These are phyloP conservation scores for Cetraspora pellucida DNA, from an alignment of 192 early-diverging fungal species.

Conservation along the genomic window DNA sequence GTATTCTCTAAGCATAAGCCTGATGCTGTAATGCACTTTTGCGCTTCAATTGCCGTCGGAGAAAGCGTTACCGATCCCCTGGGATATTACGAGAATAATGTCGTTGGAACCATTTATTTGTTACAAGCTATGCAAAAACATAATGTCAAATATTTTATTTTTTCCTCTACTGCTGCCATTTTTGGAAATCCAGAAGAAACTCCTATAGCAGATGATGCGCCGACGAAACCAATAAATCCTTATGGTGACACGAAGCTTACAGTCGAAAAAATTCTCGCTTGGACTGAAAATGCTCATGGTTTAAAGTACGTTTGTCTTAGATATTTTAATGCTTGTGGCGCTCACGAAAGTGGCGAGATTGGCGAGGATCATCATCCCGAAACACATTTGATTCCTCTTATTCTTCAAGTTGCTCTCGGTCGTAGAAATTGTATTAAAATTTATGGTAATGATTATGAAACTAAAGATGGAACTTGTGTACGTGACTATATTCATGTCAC, in stretches of 20 bases:
- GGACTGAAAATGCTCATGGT: constrained; percentile 40
- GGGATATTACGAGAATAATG: constrained; percentile 89
- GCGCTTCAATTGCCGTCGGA: constrained; percentile 82
- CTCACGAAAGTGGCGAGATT: constrained; percentile 87
- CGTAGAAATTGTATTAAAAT: constrained; percentile 81
- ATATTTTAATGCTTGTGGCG: constrained; percentile 99
- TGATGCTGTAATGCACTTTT: constrained; percentile 73
- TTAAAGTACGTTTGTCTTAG: constrained; percentile 63
- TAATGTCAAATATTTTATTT: constrained; percentile 84
- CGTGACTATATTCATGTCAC: constrained; percentile 97
- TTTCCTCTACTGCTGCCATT: constrained; percentile 89
- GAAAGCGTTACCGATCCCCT: constrained; percentile 79
- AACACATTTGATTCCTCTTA: constrained; percentile 93
- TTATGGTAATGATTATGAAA: constrained; percentile 93
- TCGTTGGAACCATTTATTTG: constrained; percentile 83
- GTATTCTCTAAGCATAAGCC: constrained; percentile 47
- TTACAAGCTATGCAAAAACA: constrained; percentile 78
- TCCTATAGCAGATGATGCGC: constrained; percentile 58
- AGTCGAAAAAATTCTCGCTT: constrained; percentile 75
- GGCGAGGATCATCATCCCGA: constrained; percentile 91
- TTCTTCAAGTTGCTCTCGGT: constrained; percentile 89
- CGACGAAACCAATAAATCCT: constrained; percentile 75
- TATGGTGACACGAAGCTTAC: constrained; percentile 91
- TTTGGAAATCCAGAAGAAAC: constrained; percentile 62
- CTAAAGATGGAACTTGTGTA: constrained; percentile 90